A percentile compares a stretch with the other conserved stretches of the same genome.
Evolutionary conservation across 148 eudicot genomes (phyloP).

Genomic region (Pouteria glomerata): DNA sequence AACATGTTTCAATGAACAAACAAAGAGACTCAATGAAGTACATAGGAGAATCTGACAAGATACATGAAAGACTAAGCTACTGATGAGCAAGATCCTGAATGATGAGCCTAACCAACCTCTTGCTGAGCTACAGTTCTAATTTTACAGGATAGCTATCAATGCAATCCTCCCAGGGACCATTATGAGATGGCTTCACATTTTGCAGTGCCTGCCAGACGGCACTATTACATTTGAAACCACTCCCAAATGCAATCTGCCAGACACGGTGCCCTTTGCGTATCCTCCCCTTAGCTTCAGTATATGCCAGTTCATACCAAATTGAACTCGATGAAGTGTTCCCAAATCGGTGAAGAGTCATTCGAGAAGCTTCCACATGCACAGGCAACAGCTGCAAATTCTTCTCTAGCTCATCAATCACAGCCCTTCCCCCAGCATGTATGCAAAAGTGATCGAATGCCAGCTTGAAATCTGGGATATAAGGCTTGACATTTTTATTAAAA

Average conservation of each 20-base stretch:
- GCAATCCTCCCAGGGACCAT: constrained; percentile 23
- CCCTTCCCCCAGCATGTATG: constrained; percentile 15
- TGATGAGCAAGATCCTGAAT: not conserved
- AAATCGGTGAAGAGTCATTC: constrained; percentile 19
- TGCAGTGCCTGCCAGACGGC: constrained; percentile 20
- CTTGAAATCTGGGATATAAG: constrained; percentile 14
- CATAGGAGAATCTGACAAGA: not conserved
- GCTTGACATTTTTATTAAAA: not conserved
- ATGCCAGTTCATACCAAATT: constrained; percentile 19
- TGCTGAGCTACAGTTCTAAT: not conserved
- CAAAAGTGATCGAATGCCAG: constrained; percentile 17
- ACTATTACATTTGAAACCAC: constrained; percentile 20
- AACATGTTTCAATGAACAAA: constrained; percentile 3
- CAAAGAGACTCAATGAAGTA: not conserved
- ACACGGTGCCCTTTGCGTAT: constrained; percentile 14
- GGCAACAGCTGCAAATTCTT: constrained; percentile 22
- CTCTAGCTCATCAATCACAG: constrained; percentile 25
- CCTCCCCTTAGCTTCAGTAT: constrained; percentile 21
- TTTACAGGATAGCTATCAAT: constrained; percentile 17
- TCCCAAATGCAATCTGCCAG: constrained; percentile 25
- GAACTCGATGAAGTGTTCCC: constrained; percentile 20
- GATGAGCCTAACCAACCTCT: constrained; percentile 1
- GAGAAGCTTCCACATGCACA: constrained; percentile 14
- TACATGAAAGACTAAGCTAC: not conserved
- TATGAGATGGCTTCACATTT: constrained; percentile 16